Conservation (phyloP, 306 rosid genomes). For the Sicyos edulis region DNA sequence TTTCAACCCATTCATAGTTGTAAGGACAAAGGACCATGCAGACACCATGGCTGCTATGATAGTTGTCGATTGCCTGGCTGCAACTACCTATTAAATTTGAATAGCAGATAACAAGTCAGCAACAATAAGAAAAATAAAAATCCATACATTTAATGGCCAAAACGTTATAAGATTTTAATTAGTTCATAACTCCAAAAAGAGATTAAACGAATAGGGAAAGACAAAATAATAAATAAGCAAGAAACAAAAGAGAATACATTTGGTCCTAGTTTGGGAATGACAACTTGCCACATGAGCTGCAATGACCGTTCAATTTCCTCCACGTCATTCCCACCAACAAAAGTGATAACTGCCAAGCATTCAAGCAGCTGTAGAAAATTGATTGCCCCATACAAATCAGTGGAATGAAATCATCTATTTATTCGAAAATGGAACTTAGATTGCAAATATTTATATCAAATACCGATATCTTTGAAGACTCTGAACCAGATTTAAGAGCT, state of each 20-base stretch:
- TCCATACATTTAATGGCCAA: neutral
- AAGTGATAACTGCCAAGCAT: slow-evolving; percentile 77
- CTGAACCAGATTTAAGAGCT: slow-evolving; percentile 52
- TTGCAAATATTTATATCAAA: slow-evolving; percentile 19
- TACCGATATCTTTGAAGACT: slow-evolving; percentile 52
- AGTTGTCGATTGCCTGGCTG: slow-evolving; percentile 58
- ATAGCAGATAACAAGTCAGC: neutral
- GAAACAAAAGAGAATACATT: slow-evolving; percentile 41
- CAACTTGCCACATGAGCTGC: slow-evolving; percentile 91
- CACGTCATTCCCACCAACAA: slow-evolving; percentile 72
- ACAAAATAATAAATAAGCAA: slow-evolving; percentile 12
- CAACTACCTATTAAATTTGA: slow-evolving; percentile 49
- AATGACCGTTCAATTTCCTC: slow-evolving; percentile 79
- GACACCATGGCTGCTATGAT: slow-evolving; percentile 60
- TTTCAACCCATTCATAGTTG: slow-evolving; percentile 51
- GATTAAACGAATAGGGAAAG: neutral
- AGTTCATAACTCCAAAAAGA: neutral
- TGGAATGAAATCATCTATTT: neutral
- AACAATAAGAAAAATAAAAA: neutral
- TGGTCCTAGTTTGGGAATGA: slow-evolving; percentile 70
- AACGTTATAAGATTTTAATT: neutral
- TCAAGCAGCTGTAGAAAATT: slow-evolving; percentile 60
- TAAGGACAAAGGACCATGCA: slow-evolving; percentile 91
- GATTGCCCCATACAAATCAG: slow-evolving; percentile 19
- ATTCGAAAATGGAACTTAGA: neutral